These are phyloP conservation scores for Forsythia viridissima DNA, from an alignment of 257 asterid species.

Conservation along the genomic window DNA sequence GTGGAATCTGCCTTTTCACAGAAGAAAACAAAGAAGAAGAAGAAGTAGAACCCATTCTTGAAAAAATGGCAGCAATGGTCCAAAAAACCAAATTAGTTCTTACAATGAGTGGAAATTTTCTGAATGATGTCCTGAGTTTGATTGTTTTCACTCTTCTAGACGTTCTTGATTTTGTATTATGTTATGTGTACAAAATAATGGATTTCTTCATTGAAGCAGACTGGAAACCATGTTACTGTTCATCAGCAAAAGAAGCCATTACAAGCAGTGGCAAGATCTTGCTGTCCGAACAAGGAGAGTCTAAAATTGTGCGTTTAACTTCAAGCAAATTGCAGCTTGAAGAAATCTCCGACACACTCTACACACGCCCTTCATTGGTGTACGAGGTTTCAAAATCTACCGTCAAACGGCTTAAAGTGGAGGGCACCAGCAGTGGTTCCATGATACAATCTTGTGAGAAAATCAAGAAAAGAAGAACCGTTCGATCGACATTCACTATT, in stretches of 20 bases:
- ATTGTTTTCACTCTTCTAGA: constrained; percentile 56
- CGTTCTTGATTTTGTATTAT: constrained; percentile 59
- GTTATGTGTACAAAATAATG: constrained; percentile 54
- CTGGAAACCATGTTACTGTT: constrained; percentile 91
- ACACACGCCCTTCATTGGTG: constrained; percentile 60
- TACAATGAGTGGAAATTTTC: constrained; percentile 35
- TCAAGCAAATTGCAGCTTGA: constrained; percentile 66
- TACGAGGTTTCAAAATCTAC: constrained; percentile 59
- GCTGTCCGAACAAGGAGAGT: constrained; percentile 68
- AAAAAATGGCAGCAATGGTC: constrained; percentile 20
- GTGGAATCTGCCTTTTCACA: not conserved
- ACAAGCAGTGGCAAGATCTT: constrained; percentile 60
- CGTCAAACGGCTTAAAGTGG: constrained; percentile 35
- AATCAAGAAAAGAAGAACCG: constrained; percentile 21
- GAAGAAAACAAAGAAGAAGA: not conserved
- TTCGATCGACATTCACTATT: constrained; percentile 48
- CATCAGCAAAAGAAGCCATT: constrained; percentile 49
- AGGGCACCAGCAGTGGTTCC: constrained; percentile 9
- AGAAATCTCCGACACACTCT: constrained; percentile 89
- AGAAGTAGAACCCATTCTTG: not conserved
- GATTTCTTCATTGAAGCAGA: constrained; percentile 78
- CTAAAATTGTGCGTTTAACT: constrained; percentile 61
- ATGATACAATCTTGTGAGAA: constrained; percentile 8
- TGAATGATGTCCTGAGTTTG: constrained; percentile 60
- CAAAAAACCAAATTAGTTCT: constrained; percentile 22